Evolutionary conservation across 176 grass and related monocot genomes (phyloP).

Genomic region (Tillandsia leiboldiana): DNA sequence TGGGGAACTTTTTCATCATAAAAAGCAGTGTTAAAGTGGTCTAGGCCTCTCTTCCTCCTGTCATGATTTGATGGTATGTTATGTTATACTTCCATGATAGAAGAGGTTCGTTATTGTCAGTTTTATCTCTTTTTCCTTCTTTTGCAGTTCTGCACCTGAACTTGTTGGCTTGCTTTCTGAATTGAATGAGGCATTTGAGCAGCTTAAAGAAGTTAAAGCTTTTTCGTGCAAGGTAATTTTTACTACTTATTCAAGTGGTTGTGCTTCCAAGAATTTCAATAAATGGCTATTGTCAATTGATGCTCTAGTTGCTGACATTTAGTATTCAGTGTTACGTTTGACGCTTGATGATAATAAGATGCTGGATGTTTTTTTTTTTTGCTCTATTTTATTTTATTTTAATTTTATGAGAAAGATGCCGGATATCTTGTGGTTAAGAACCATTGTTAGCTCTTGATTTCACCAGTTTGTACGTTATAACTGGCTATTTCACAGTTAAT

Average conservation of each 20-base stretch:
- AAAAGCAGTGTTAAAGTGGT: too few relatives aligned
- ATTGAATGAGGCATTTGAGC: slow-evolving; percentile 54
- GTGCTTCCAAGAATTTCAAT: neutral
- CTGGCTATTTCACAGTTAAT: too few relatives aligned
- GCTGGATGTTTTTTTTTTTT: too few relatives aligned
- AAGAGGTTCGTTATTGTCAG: neutral
- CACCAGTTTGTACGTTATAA: too few relatives aligned
- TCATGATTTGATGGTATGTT: neutral
- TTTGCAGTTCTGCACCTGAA: slow-evolving; percentile 79
- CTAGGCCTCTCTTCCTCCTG: too few relatives aligned
- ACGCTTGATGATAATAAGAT: too few relatives aligned
- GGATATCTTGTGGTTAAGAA: too few relatives aligned
- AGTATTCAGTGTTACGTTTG: too few relatives aligned
- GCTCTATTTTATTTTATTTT: too few relatives aligned
- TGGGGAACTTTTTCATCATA: neutral
- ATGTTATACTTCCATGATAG: neutral
- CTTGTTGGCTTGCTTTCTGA: slow-evolving; percentile 77
- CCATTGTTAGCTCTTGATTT: too few relatives aligned
- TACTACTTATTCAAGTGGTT: neutral
- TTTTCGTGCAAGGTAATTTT: slow-evolving; percentile 36
- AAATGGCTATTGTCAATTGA: neutral
- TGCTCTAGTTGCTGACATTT: too few relatives aligned
- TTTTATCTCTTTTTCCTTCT: slow-evolving; percentile 16
- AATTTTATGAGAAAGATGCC: too few relatives aligned
- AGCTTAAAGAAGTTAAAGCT: slow-evolving; percentile 46